Evolutionary conservation across 1,139 yeast genomes (phyloP).

Genomic region (Pichia sp.): DNA sequence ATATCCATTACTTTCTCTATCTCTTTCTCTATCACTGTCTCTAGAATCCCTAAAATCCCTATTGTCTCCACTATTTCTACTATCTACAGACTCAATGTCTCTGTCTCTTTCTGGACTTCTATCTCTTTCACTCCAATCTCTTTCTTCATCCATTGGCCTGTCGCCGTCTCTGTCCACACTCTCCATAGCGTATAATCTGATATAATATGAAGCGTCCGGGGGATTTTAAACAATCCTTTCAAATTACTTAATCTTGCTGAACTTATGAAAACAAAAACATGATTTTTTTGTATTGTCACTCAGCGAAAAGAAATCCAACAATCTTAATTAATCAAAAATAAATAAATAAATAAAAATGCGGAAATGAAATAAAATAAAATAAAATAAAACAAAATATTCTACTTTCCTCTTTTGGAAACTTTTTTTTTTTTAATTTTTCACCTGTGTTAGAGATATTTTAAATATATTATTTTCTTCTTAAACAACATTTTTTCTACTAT

Average conservation of each 20-base stretch:
- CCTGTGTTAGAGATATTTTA: no score
- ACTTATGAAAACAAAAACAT: no score
- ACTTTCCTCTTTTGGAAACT: background rate
- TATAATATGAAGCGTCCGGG: no score
- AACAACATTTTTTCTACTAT: background rate
- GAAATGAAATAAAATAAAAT: background rate
- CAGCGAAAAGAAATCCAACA: no score
- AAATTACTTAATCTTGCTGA: no score
- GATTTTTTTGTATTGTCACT: no score
- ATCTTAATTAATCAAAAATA: background rate
- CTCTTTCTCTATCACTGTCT: background rate
- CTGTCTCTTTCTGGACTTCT: background rate
- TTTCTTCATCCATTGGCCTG: background rate
- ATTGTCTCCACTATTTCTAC: background rate
- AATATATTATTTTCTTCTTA: background rate
- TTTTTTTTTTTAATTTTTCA: background rate
- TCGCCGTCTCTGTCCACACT: background rate
- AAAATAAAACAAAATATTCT: background rate
- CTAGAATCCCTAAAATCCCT: background rate
- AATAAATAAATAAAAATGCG: background rate
- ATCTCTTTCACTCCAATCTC: background rate
- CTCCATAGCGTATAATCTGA: background rate
- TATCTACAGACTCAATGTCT: background rate
- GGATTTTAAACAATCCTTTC: no score
- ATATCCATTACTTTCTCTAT: background rate